Percentiles rank a stretch among this genome's conserved stretches.
These are phyloP conservation scores for Colletotrichum lentis DNA, from an alignment of 2,329 filamentous ascomycete genomes.

Conservation along the genomic window DNA sequence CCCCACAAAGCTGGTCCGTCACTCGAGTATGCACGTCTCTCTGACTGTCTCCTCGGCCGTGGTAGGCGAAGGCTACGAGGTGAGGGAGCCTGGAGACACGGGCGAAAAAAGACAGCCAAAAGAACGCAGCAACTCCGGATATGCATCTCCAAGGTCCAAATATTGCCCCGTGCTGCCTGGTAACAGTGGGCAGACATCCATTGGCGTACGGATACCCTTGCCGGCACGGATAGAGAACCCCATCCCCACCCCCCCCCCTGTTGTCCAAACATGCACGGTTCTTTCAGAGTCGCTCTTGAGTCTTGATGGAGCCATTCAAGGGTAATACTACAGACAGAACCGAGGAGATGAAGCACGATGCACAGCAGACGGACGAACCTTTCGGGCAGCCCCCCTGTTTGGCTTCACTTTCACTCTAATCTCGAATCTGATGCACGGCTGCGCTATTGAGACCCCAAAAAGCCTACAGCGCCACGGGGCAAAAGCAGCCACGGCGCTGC, in stretches of 20 bases:
- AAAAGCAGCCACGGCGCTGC: slow-evolving; percentile 9
- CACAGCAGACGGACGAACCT: neutral
- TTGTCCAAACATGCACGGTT: slow-evolving; percentile 1
- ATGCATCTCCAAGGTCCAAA: neutral
- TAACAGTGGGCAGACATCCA: slow-evolving; percentile 18
- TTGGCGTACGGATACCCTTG: slow-evolving; percentile 3
- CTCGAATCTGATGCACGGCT: neutral
- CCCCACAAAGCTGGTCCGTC: slow-evolving; percentile 7
- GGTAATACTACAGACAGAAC: no score
- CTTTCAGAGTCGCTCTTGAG: slow-evolving; percentile 9
- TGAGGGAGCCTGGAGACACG: neutral
- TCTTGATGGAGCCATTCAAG: neutral
- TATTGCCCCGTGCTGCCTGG: slow-evolving; percentile 26
- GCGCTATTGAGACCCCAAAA: neutral
- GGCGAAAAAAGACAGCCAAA: neutral
- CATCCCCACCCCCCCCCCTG: no score
- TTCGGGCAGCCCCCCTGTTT: no score
- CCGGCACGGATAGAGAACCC: neutral
- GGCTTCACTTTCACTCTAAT: neutral
- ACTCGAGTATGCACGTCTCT: slow-evolving; percentile 18
- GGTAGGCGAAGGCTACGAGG: slow-evolving; percentile 24
- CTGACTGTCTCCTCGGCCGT: slow-evolving; percentile 13
- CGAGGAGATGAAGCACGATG: no score
- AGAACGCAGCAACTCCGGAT: neutral
- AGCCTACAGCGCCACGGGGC: neutral